Percentiles rank a stretch among this genome's conserved stretches.
Evolutionary conservation across 352 stramenopile species (phyloP).

Genomic region (Plasmopara viticola): DNA sequence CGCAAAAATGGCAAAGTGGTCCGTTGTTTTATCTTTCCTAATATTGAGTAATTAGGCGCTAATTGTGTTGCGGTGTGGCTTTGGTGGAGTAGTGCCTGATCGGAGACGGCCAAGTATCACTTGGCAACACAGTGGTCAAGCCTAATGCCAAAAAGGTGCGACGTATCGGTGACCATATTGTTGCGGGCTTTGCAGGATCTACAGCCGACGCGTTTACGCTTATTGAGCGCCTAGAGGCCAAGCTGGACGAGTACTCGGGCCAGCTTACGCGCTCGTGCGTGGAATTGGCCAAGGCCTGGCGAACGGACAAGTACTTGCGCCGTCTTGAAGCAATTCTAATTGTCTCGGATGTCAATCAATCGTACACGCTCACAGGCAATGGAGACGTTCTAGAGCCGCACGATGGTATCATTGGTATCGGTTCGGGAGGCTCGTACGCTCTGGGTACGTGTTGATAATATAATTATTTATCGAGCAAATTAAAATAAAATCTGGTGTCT

Average conservation of each 20-base stretch:
- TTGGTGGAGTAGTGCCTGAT: conserved; percentile 83
- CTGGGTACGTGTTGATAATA: conserved; percentile 61
- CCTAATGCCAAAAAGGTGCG: conserved; percentile 98
- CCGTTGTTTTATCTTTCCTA: conserved; percentile 8
- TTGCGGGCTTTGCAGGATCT: conserved; percentile 95
- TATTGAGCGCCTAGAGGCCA: conserved; percentile 96
- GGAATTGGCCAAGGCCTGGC: conserved; percentile 98
- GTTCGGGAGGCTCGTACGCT: conserved; percentile 90
- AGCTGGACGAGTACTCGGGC: conserved; percentile 97
- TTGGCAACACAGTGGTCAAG: conserved; percentile 95
- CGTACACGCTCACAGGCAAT: conserved; percentile 97
- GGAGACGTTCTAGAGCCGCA: conserved; percentile 96
- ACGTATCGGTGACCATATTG: conserved; percentile 90
- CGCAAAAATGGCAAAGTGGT: conserved; percentile 97
- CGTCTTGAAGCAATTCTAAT: conserved; percentile 92
- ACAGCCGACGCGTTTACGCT: conserved; percentile 98
- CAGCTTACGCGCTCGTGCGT: conserved; percentile 96
- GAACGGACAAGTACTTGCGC: conserved; percentile 98
- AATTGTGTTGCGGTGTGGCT: not conserved
- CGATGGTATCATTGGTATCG: conserved; percentile 95
- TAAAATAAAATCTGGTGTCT: not conserved
- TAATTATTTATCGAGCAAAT: not conserved
- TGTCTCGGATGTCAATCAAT: conserved; percentile 93
- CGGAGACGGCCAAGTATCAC: conserved; percentile 96
- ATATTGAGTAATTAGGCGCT: not conserved